A percentile compares a stretch with the other conserved stretches of the same genome.
These are phyloP conservation scores for Truncatella angustata DNA, from an alignment of 2,329 filamentous ascomycete genomes.

Conservation along the genomic window DNA sequence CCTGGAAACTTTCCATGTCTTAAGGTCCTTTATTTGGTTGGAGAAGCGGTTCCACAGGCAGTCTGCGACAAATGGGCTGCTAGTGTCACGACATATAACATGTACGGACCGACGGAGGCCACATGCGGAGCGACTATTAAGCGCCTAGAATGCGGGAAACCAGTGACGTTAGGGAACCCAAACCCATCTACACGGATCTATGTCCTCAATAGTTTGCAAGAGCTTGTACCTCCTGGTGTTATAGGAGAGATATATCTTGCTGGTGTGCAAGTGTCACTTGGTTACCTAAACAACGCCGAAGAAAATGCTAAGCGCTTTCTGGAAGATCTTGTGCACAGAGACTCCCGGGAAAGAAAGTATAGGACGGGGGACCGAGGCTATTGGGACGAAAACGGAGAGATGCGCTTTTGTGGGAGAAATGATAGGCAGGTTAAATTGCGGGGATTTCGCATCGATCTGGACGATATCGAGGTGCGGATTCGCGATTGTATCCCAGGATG, in stretches of 20 bases:
- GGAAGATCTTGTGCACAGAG: conserved; percentile 24
- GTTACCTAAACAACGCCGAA: conserved; percentile 33
- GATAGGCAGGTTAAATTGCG: conserved; percentile 32
- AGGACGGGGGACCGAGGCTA: conserved; percentile 35
- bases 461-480: conserved; percentile 32
- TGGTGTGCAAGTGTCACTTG: conserved; percentile 39
- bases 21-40: conserved; percentile 33
- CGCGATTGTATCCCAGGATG: conserved; percentile 11
- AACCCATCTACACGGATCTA: conserved; percentile 35
- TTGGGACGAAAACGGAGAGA: conserved; percentile 29
- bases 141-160: conserved; percentile 17
- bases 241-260: conserved; percentile 41
- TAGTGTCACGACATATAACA: conserved; percentile 33
- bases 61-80: conserved; percentile 31
- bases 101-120: conserved; percentile 42
- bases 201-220: conserved; percentile 30
- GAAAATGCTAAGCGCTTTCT: conserved; percentile 31
- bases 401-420: conserved; percentile 32
- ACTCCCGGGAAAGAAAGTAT: conserved; percentile 32
- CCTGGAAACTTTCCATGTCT: conserved; percentile 30
- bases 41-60: conserved; percentile 33
- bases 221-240: conserved; percentile 29
- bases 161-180: conserved; percentile 36
- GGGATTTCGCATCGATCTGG: conserved; percentile 34
- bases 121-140: conserved; percentile 37